These are phyloP conservation scores for Rhynchospora pubera DNA, from an alignment of 176 grass and related monocot species.

Conservation along the genomic window DNA sequence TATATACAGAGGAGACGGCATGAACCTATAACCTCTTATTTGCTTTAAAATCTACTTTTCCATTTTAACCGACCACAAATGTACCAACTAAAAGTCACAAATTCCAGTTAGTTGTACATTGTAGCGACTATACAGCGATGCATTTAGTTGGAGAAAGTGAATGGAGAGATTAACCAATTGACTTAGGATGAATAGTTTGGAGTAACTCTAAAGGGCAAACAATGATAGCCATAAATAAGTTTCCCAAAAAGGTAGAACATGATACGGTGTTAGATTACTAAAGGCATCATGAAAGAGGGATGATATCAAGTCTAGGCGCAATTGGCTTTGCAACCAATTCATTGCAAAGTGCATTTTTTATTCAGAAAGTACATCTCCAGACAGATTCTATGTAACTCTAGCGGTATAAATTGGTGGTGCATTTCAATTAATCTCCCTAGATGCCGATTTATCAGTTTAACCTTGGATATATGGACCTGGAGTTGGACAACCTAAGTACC, in stretches of 20 bases:
- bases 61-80: not conserved
- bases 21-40: too few species aligned
- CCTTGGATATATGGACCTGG: too few species aligned
- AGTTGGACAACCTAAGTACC: too few species aligned
- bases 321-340: not conserved
- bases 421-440: not conserved
- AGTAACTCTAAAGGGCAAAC: not conserved
- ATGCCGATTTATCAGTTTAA: too few species aligned
- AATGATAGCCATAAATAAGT: not conserved
- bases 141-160: not conserved
- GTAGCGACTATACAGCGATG: not conserved
- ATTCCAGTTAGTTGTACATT: not conserved
- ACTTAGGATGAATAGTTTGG: not conserved
- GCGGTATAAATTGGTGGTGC: not conserved
- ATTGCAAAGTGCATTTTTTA: not conserved
- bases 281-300: not conserved
- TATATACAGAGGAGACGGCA: too few species aligned
- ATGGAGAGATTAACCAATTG: not conserved
- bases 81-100: not conserved
- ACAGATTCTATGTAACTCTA: not conserved
- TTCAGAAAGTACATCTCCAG: not conserved
- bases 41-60: not conserved
- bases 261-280: slow-evolving; percentile 6
- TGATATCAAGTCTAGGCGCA: not conserved
- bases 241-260: slow-evolving; percentile 7